phyloP scores from a whole-genome alignment of 2,329 filamentous ascomycete species.

The Coniochaeta sp. region DNA sequence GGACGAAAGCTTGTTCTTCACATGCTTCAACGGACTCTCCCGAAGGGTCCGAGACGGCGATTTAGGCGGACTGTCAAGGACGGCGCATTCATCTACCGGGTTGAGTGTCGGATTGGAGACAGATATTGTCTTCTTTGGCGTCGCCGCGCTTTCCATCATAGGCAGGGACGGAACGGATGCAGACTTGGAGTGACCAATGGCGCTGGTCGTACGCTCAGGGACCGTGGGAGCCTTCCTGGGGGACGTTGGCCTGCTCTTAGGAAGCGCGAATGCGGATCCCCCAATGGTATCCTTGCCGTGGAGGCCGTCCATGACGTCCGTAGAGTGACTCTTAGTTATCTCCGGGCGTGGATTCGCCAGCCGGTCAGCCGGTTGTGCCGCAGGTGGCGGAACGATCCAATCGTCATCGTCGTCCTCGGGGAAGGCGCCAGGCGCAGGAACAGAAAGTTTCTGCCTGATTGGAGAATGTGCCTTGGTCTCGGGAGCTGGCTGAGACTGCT shows the following conservation, averaged over 20 bases:
- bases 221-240: slow-evolving; percentile 24
- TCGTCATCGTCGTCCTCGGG: slow-evolving; percentile 54
- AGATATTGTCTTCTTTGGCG: slow-evolving; percentile 53
- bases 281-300: slow-evolving; percentile 40
- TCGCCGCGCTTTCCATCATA: slow-evolving; percentile 10
- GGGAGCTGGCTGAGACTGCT: slow-evolving; percentile 8
- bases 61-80: slow-evolving; percentile 42
- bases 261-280: slow-evolving; percentile 36
- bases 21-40: slow-evolving; percentile 82
- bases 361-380: slow-evolving; percentile 24
- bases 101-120: slow-evolving; percentile 47
- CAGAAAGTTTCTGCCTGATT: slow-evolving; percentile 14
- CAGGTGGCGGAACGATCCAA: slow-evolving; percentile 51
- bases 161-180: slow-evolving; percentile 52
- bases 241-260: slow-evolving; percentile 30
- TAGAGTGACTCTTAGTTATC: slow-evolving; percentile 53
- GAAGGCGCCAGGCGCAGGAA: slow-evolving; percentile 50
- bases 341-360: slow-evolving; percentile 40
- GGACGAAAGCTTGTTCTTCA: slow-evolving; percentile 87
- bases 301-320: slow-evolving; percentile 53
- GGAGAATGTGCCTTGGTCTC: slow-evolving; percentile 22
- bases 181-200: slow-evolving; percentile 51
- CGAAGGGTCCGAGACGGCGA: slow-evolving; percentile 49
- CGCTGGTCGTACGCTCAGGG: slow-evolving; percentile 21
- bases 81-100: slow-evolving; percentile 36